A percentile compares a stretch with the other conserved stretches of the same genome.
phyloP scores from a whole-genome alignment of 352 stramenopile genomes.

The Peronospora destructor region DNA sequence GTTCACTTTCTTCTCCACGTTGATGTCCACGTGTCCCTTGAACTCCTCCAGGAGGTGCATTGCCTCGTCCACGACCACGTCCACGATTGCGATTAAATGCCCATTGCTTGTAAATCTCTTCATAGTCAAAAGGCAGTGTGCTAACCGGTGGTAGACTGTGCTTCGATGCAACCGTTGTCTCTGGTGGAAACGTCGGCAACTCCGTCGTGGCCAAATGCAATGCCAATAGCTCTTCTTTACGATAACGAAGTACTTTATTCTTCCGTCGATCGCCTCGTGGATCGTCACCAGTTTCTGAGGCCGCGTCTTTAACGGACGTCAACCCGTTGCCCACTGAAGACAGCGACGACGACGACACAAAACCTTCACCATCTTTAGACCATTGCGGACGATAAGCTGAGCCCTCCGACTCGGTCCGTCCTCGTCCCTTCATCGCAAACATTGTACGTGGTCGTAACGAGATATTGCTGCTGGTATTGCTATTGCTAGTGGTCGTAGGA shows the following conservation, averaged over 20 bases:
- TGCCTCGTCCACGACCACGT: slow-evolving; percentile 59
- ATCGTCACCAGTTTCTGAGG: slow-evolving; percentile 31
- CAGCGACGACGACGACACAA: slow-evolving; percentile 45
- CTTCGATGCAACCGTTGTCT: slow-evolving; percentile 61
- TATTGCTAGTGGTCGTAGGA: slow-evolving; percentile 3
- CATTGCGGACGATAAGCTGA: slow-evolving; percentile 75
- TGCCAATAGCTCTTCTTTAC: slow-evolving; percentile 70
- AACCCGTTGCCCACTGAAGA: slow-evolving; percentile 9
- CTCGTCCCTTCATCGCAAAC: slow-evolving; percentile 83
- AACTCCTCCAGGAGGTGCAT: slow-evolving; percentile 18
- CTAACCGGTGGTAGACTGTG: slow-evolving; percentile 60
- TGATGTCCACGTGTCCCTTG: slow-evolving; percentile 26
- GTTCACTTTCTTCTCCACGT: slow-evolving; percentile 42
- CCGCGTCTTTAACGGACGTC: slow-evolving; percentile 35
- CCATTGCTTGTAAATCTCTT: slow-evolving; percentile 87
- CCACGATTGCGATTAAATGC: slow-evolving; percentile 72
- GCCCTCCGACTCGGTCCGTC: slow-evolving; percentile 58
- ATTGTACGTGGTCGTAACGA: slow-evolving; percentile 81
- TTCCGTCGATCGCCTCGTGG: slow-evolving; percentile 42
- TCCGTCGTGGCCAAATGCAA: slow-evolving; percentile 54
- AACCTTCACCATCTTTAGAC: slow-evolving; percentile 82
- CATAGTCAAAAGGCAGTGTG: slow-evolving; percentile 78
- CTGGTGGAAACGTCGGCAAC: slow-evolving; percentile 46
- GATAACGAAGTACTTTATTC: slow-evolving; percentile 79
- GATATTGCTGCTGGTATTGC: slow-evolving; percentile 28